Base-by-base conservation (phyloP, 2,329 filamentous ascomycete species). In the Acrocalymma vagum region DNA sequence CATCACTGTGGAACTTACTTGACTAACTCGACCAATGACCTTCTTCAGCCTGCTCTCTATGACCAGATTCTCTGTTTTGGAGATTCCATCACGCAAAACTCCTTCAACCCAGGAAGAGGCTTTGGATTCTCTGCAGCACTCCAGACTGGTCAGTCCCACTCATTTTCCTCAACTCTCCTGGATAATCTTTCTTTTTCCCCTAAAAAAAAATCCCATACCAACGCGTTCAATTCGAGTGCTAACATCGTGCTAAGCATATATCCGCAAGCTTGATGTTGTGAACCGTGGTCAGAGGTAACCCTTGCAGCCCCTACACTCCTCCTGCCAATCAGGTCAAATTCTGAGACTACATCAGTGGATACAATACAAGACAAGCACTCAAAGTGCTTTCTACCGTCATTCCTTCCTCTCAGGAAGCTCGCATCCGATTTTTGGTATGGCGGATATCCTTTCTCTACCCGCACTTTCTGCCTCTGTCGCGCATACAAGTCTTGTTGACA, bases 61-160 rank as follows among this genome's bases (percentile, higher is more conserved):
- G 68, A 75, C 24, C 72, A 77, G 45, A 73, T 79, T 56, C 77
- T 97, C 48, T 82, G 97, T 16, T 88, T 97, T 48, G 93, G 93
- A 38, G 94, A 97, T 72, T 95, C 90, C 21, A 86, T 97, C 48
- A 86, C 93, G 32, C 85, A 97, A 62, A 76, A 79, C 27, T 80
- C 84, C 2, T 81, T 80, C 50, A 76, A 79, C 23, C 75, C 84
- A 32, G 71, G 79, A 9, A 73, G 82, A 41, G 89, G 87, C 11
- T 93, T 92, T 69, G 88, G 81, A 1, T 88, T 95, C 58, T 83
- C 85, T 42, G 81, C 87, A 15, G 84, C 82, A 11, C 74, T 96
- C 3, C 84, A 91, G 63, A 72, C 82, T 53, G 79, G 87, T 90
- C 55, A 65, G 80, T 74, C 16, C 17, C 29, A 26, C 30, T n/a